Percentiles rank a stretch among this genome's conserved stretches.
phyloP scores from a whole-genome alignment of 2,329 filamentous ascomycete species.

The Cladosporium sp. region DNA sequence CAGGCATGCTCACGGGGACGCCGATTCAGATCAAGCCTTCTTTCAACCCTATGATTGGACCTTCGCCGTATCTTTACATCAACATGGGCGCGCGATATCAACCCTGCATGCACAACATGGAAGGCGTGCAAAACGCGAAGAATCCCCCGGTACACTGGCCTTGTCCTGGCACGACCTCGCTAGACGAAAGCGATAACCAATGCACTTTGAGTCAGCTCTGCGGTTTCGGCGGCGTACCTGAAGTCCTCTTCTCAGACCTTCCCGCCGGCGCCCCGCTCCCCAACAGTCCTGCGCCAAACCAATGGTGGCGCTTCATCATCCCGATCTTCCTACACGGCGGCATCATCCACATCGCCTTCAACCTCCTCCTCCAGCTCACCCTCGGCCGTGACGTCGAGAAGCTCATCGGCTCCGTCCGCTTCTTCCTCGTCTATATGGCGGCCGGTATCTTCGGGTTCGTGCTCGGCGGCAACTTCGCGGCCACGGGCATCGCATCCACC shows the following conservation, averaged over 20 bases:
- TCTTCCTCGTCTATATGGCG: slow-evolving; percentile 81
- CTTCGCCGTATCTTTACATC: slow-evolving; percentile 82
- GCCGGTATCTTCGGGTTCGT: slow-evolving; percentile 95
- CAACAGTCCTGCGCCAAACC: slow-evolving; percentile 64
- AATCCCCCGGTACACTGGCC: slow-evolving; percentile 54
- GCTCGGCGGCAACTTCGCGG: slow-evolving; percentile 87
- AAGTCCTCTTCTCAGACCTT: slow-evolving; percentile 30
- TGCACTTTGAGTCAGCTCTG: slow-evolving; percentile 78
- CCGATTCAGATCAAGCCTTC: slow-evolving; percentile 72
- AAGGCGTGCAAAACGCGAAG: slow-evolving; percentile 50
- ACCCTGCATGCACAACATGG: slow-evolving; percentile 87
- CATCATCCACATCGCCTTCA: slow-evolving; percentile 91
- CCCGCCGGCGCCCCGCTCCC: slow-evolving; percentile 49
- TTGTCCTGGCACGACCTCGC: slow-evolving; percentile 68
- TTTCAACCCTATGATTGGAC: slow-evolving; percentile 97
- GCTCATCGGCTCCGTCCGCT: slow-evolving; percentile 80
- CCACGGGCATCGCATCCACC: slow-evolving; percentile 68
- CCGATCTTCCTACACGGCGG: slow-evolving; percentile 96
- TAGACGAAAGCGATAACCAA: slow-evolving; percentile 48
- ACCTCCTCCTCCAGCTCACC: slow-evolving; percentile 83
- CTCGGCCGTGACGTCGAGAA: slow-evolving; percentile 89
- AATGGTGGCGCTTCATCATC: slow-evolving; percentile 94
- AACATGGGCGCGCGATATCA: slow-evolving; percentile 93
- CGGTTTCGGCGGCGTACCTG: slow-evolving; percentile 70
- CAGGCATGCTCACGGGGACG: slow-evolving; percentile 69